Percentiles rank a stretch among this genome's conserved stretches.
Evolutionary conservation across 2,329 filamentous ascomycete genomes (phyloP).

Genomic region (Neonectria hederae): DNA sequence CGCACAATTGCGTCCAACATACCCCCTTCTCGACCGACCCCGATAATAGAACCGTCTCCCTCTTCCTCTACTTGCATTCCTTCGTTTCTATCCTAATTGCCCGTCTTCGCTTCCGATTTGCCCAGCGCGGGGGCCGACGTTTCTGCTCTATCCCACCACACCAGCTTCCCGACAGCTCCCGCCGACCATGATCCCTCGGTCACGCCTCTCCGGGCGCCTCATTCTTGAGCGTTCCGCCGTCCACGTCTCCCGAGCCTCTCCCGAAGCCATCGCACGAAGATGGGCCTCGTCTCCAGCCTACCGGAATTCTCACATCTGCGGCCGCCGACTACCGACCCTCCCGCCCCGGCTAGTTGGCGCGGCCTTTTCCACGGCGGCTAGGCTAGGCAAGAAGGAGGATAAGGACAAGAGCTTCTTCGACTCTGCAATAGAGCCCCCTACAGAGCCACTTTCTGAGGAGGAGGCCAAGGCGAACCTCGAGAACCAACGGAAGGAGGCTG

Average conservation of each 20-base stretch:
- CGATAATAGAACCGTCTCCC: constrained; percentile 14
- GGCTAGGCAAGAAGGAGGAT: constrained; percentile 48
- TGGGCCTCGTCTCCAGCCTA: constrained; percentile 43
- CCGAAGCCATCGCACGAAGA: constrained; percentile 38
- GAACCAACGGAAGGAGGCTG: constrained; percentile 53
- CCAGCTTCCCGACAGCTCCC: constrained; percentile 29
- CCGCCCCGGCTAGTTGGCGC: constrained; percentile 43
- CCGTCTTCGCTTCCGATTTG: constrained; percentile 22
- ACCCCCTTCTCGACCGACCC: constrained; percentile 21
- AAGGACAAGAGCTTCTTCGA: constrained; percentile 62
- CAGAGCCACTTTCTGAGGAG: constrained; percentile 62
- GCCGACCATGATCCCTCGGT: constrained; percentile 52
- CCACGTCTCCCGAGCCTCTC: constrained; percentile 39
- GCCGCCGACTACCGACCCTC: constrained; percentile 44
- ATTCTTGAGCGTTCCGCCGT: constrained; percentile 49
- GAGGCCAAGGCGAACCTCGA: constrained; percentile 62
- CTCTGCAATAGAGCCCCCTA: constrained; percentile 51
- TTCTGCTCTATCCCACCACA: constrained; percentile 22
- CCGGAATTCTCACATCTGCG: constrained; percentile 45
- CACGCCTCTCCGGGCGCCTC: constrained; percentile 52
- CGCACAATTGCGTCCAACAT: constrained; percentile 41
- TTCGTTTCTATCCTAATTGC: constrained; percentile 32
- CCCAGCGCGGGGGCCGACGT: constrained; percentile 40
- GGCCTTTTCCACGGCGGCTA: constrained; percentile 50
- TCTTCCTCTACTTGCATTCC: constrained; percentile 5